These are phyloP conservation scores for Pilaira anomala DNA, from an alignment of 192 early-diverging fungal species.

Conservation along the genomic window DNA sequence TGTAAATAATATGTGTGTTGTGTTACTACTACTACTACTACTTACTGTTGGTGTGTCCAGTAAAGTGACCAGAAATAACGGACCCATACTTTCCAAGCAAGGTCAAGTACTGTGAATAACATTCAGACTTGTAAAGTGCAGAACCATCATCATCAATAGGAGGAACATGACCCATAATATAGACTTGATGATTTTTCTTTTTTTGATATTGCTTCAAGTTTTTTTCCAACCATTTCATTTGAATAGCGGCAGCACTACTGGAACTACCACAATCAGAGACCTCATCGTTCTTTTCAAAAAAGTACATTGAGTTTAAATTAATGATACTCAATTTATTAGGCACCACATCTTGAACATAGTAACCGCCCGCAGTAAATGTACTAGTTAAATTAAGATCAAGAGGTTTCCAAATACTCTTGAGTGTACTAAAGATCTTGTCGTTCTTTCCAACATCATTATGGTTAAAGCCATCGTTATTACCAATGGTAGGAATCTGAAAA, in stretches of 20 bases:
- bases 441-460: conserved; percentile 28
- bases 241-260: conserved; percentile 19
- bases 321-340: conserved; percentile 19
- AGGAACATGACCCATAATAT: conserved; percentile 29
- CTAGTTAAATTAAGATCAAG: conserved; percentile 30
- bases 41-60: conserved; percentile 40
- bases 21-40: background rate
- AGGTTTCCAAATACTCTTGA: conserved; percentile 31
- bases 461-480: conserved; percentile 36
- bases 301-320: conserved; percentile 38
- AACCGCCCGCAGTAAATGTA: conserved; percentile 35
- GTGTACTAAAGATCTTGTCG: conserved; percentile 8
- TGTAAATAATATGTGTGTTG: background rate
- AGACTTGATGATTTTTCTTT: conserved; percentile 1
- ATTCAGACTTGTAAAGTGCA: conserved; percentile 19
- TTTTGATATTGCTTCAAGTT: conserved; percentile 11
- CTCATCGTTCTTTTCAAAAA: conserved; percentile 21
- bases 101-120: conserved; percentile 26
- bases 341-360: conserved; percentile 33
- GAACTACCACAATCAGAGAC: conserved; percentile 28
- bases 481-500: conserved; percentile 35
- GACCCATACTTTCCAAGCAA: conserved; percentile 35
- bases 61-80: conserved; percentile 41
- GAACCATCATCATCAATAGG: conserved; percentile 26
- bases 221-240: conserved; percentile 33